Percentiles rank a stretch among this genome's conserved stretches.
Conservation (phyloP, 768 basidiomycete species). For the Lactifluus pinguis region DNA sequence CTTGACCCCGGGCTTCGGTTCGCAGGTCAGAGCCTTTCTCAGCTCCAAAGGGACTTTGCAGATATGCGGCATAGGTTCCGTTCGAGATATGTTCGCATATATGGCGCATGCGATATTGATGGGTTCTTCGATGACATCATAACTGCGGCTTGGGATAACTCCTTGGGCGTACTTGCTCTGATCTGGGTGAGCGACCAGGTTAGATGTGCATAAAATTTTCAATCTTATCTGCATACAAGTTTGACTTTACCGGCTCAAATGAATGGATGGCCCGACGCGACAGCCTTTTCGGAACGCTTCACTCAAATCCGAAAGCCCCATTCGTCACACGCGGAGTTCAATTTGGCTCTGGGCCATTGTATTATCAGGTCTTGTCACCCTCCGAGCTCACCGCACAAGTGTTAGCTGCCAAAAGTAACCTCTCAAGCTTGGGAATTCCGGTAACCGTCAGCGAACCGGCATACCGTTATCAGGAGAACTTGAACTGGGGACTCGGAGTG, state of each 20-base stretch:
- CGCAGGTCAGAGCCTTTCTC: slow-evolving; percentile 46
- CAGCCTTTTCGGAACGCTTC: slow-evolving; percentile 22
- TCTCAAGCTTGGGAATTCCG: slow-evolving; percentile 46
- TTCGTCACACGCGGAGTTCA: slow-evolving; percentile 60
- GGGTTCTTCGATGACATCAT: slow-evolving; percentile 49
- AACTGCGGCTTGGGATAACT: slow-evolving; percentile 57
- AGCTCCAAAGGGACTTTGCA: slow-evolving; percentile 46
- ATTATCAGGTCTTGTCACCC: slow-evolving; percentile 45
- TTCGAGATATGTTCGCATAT: slow-evolving; percentile 54
- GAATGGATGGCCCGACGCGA: slow-evolving; percentile 24
- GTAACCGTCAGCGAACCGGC: slow-evolving; percentile 46
- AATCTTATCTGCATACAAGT: slow-evolving; percentile 15
- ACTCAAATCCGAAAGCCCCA: slow-evolving; percentile 34
- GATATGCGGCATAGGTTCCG: slow-evolving; percentile 52
- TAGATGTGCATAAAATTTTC: neutral
- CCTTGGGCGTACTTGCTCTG: slow-evolving; percentile 66
- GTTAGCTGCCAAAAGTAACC: slow-evolving; percentile 35
- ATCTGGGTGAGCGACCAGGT: slow-evolving; percentile 47
- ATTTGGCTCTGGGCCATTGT: slow-evolving; percentile 67
- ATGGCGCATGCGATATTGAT: slow-evolving; percentile 32
- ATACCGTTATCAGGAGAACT: slow-evolving; percentile 38
- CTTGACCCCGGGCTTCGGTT: slow-evolving; percentile 1
- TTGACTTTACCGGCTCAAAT: slow-evolving; percentile 24
- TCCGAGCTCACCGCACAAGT: slow-evolving; percentile 44
- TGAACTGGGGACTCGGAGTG: slow-evolving; percentile 44